Percentiles rank a stretch among this genome's conserved stretches.
phyloP scores from a whole-genome alignment of 2,329 filamentous ascomycete genomes.

The Cadophora gregata region DNA sequence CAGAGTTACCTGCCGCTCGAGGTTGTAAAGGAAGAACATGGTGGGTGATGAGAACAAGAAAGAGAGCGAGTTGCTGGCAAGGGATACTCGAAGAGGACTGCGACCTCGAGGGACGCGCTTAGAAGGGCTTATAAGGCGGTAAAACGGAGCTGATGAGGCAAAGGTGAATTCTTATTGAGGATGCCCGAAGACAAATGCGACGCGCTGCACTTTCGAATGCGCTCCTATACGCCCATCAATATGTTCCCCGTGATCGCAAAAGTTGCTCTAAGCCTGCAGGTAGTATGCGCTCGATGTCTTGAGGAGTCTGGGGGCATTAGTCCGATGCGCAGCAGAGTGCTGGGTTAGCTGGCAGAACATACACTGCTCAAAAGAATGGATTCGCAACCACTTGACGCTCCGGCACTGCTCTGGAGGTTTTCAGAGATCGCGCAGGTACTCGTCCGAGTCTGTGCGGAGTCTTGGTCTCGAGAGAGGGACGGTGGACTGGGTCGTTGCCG shows the following conservation, averaged over 20 bases:
- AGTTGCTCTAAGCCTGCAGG: conserved; percentile 29
- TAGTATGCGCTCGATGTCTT: conserved; percentile 37
- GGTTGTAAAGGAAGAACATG: conserved; percentile 99
- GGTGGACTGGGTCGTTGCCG: conserved; percentile 30
- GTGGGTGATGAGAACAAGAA: conserved; percentile 15
- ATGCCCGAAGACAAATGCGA: conserved; percentile 27
- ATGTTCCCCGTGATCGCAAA: conserved; percentile 28
- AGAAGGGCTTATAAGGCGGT: neutral
- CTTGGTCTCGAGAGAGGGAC: conserved; percentile 29
- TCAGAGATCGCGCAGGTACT: conserved; percentile 43
- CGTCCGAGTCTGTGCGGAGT: conserved; percentile 42
- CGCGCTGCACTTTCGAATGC: conserved; percentile 24
- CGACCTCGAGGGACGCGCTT: conserved; percentile 9
- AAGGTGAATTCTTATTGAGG: conserved; percentile 23
- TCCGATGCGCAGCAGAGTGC: conserved; percentile 39
- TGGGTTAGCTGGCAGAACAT: conserved; percentile 35
- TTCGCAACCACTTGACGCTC: conserved; percentile 43
- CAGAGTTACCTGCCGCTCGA: conserved; percentile 92
- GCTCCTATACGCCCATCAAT: conserved; percentile 33
- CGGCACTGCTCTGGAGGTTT: conserved; percentile 41
- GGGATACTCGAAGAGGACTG: conserved; percentile 4
- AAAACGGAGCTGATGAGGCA: conserved; percentile 23
- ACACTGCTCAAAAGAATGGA: conserved; percentile 42
- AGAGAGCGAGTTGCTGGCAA: neutral
- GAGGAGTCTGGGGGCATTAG: conserved; percentile 40